These are phyloP conservation scores for Lindgomyces ingoldianus DNA, from an alignment of 495 filamentous ascomycete species.

Conservation along the genomic window DNA sequence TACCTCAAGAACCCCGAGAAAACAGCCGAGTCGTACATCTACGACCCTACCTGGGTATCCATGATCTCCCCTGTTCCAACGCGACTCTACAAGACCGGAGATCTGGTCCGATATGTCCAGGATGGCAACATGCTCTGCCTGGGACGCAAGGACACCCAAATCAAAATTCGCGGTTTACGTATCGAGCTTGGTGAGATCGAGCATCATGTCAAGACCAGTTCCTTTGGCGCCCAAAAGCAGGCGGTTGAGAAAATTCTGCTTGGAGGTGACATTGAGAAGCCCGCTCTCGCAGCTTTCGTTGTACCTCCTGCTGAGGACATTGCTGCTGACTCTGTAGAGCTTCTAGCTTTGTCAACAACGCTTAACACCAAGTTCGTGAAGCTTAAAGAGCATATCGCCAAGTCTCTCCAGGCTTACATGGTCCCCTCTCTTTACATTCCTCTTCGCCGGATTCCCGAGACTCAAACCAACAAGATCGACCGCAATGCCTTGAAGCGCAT, in stretches of 20 bases:
- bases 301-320: slow-evolving; percentile 7
- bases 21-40: slow-evolving; percentile 41
- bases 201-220: slow-evolving; percentile 35
- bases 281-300: slow-evolving; percentile 38
- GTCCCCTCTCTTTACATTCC: slow-evolving; percentile 27
- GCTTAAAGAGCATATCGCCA: slow-evolving; percentile 12
- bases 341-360: slow-evolving; percentile 3
- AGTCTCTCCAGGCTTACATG: slow-evolving; percentile 31
- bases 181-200: slow-evolving; percentile 52
- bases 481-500: slow-evolving; percentile 30
- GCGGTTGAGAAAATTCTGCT: slow-evolving; percentile 37
- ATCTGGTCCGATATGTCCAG: slow-evolving; percentile 41
- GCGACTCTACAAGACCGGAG: slow-evolving; percentile 49
- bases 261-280: slow-evolving; percentile 42
- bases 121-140: slow-evolving; percentile 49
- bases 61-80: neutral
- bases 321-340: neutral
- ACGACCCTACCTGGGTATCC: slow-evolving; percentile 23
- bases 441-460: slow-evolving; percentile 15
- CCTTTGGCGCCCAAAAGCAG: slow-evolving; percentile 9
- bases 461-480: slow-evolving; percentile 27
- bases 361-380: slow-evolving; percentile 14
- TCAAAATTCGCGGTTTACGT: slow-evolving; percentile 53
- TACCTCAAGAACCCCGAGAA: slow-evolving; percentile 45
- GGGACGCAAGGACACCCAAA: slow-evolving; percentile 51